These are phyloP conservation scores for Poa pratensis DNA, from an alignment of 176 grass and related monocot genomes.

Conservation along the genomic window DNA sequence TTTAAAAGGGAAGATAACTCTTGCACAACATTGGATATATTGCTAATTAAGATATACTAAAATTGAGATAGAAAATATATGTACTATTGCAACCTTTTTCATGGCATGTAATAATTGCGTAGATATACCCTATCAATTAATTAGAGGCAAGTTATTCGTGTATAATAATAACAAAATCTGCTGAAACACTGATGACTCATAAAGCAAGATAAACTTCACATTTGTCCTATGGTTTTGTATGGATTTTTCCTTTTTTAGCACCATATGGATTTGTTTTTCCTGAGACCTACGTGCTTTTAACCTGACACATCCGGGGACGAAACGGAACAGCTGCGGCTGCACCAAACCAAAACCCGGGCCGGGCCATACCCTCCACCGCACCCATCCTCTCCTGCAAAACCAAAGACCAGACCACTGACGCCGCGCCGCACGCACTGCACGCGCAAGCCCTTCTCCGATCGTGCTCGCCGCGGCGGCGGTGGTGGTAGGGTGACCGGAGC, in stretches of 20 bases:
- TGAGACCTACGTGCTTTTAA: not conserved
- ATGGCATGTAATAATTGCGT: not conserved
- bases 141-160: not conserved
- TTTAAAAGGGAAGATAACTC: too few relatives aligned
- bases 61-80: too few relatives aligned
- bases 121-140: not conserved
- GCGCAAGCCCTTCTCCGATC: constrained; percentile 28
- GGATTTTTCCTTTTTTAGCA: not conserved
- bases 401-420: not conserved
- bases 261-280: not conserved
- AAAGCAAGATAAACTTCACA: not conserved
- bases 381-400: not conserved
- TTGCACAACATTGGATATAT: too few relatives aligned
- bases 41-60: too few relatives aligned
- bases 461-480: constrained; percentile 8
- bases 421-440: constrained; percentile 1
- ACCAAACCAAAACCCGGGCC: constrained; percentile 26
- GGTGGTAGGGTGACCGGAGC: constrained; percentile 1
- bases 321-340: constrained; percentile 44
- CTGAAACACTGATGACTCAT: constrained; percentile 4
- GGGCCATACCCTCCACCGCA: not conserved
- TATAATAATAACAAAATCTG: not conserved
- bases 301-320: constrained; percentile 4
- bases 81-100: too few relatives aligned
- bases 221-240: not conserved